Evolutionary conservation across 2,329 filamentous ascomycete species (phyloP), one percentile per base, ranked within the genome.

Genomic region (Penicillium concentricum): DNA sequence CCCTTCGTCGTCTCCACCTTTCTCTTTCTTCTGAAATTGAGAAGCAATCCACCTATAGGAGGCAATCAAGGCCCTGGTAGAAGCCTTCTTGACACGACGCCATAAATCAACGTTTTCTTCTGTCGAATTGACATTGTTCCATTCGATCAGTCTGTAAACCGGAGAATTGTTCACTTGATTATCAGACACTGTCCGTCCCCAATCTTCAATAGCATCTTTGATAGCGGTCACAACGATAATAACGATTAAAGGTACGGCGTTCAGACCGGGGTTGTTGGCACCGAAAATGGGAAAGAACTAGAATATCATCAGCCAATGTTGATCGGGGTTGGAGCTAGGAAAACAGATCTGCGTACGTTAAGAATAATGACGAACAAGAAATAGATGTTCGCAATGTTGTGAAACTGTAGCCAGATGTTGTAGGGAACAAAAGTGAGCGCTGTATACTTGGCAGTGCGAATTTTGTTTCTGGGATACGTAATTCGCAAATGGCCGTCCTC

Each of bases 321-420:
- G 44, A 51, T 38, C 42, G 35, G 51, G 42, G 54, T 35, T 20
- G 15, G 13, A 22, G 41, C 12, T 16, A 32, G 20, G n/a, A 20
- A n/a, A 34, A n/a, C 34, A 16, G 28, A 26, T 28, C 6, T 34
- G 30, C 92, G 82, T 87, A 97, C 94, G 69, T 88, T 87, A 58
- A 99, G 84, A 71, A 99, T 96, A 72, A 97, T 92, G 68, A 93
- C 84, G 78, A 97, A 97, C 66, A 97, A 81, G 83, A 99, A 99
- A 78, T 97, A 99, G 52, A 97, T 88, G 75, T 99, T 99, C 71
- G 94, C 94, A 69, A 99, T 89, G 71, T 97, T 97, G 77, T 99
- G 93, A 72, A 99, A 97, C 76, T 99, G 95, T 63, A 96, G 91
- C 86, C 88, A 99, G 70, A 99, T 72, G 76, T 99, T 97, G 79